Evolutionary conservation across 805 yeast species (phyloP), one percentile per base, ranked within the genome.

Genomic region (Saturnispora halmiae): DNA sequence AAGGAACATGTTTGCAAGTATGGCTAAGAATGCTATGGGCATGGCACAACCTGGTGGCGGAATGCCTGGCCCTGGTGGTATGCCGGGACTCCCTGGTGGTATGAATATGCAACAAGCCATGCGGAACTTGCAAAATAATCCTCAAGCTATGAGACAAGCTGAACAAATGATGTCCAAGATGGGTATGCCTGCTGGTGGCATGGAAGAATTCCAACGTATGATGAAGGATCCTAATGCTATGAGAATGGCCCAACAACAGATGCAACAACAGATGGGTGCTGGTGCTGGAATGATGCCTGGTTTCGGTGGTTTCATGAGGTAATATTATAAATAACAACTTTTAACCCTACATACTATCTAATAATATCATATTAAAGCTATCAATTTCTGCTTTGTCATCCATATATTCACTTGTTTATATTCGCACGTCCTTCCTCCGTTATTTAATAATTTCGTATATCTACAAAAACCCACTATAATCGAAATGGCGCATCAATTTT

Each of bases 1-100:
- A 64, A 95, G 84, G 60, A 76, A 82, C 60, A 82, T 86, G 81
- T 87, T 92, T 95, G 86, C 94, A 1, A 71, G 79, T 40, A 84
- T 90, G 92, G 96, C 95, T 2, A 81, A 80, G 58, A 71, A 70
- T 34, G 76, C 80, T 68, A 74, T 65, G 71, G 75, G 63, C 62
- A 72, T 64, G 63, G n/a, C n/a, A n/a, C 55, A 53, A 37, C 43
- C 39, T n/a, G 70, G 62, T 51, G 73, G 59, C 58, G 75, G 66
- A n/a, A 65, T 66, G 68, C 76, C 78, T 42, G 68, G 67, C 43
- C 31, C 31, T 28, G 35, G 34, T 1, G 43, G 39, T 7, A 40
- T 40, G 38, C 32, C 36, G 10, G 37, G 37, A 8, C 24, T 40
- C 18, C 42, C 42, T n/a, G 38, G 38, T 34, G 42, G 42, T 8